Evolutionary conservation across 768 basidiomycete species (phyloP), one percentile per base, ranked within the genome.

Genomic region (Pseudohyphozyma bogoriensis): DNA sequence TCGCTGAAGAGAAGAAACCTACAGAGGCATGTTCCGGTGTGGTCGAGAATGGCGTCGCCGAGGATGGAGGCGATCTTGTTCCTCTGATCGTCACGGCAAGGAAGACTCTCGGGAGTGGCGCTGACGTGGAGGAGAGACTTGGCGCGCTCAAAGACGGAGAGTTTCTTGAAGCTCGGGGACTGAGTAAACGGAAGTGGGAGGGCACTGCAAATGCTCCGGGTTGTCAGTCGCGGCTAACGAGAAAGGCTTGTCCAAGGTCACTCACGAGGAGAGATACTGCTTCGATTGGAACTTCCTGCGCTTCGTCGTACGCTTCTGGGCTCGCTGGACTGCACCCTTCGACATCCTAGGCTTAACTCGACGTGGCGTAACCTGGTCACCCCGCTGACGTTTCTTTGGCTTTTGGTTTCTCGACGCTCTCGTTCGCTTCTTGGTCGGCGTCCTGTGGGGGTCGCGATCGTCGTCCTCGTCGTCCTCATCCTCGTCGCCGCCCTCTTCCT

Each of bases 21-120:
- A 93, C 92, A 97, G 54, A 99, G 78, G 73, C 95, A 99, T 22
- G 93, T 93, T 2, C 93, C 93, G 42, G 86, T 88, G 0, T 90
- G 89, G 65, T 90, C 88, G 61, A 95, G 90, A 16, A 99, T 76
- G 33, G 93, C 76, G 62, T 90, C 86, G 55, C 86, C 85, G 5
- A 96, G 84, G 42, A 82, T 81, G 28, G 80, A 78, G 68, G 91
- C 69, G 28, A 96, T 85, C 47, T 81, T 79, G 18, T 78, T 79
- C 69, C 86, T 93, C 73, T 96, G 90, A 50, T 83, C 82, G 58
- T 89, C 87, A 49, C 95, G 77, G 74, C 92, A 93, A 6, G 91
- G 91, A 42, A 99, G 75, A 29, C 82, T 79, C 65, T 93, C 89
- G 1, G 95, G 93, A 10, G 92, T 81, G 53, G 88, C 87, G 2